phyloP scores from a whole-genome alignment of 768 basidiomycete genomes.

The Mycena vulgaris region DNA sequence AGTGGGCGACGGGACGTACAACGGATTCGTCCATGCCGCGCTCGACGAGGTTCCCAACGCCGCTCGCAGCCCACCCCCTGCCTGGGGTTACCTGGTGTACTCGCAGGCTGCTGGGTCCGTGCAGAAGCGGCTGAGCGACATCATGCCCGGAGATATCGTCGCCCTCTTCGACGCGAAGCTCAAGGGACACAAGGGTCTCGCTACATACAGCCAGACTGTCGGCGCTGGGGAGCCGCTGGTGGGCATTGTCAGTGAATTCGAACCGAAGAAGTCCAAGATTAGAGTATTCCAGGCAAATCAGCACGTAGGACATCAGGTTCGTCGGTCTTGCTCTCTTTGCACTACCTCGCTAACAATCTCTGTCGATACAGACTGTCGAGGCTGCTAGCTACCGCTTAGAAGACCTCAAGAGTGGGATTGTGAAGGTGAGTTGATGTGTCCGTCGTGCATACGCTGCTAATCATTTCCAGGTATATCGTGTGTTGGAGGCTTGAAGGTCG shows the following conservation, averaged over 20 bases:
- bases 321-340: slow-evolving; percentile 44
- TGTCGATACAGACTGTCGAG: slow-evolving; percentile 68
- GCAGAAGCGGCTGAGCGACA: slow-evolving; percentile 82
- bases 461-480: slow-evolving; percentile 25
- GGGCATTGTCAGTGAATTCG: slow-evolving; percentile 87
- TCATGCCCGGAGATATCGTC: slow-evolving; percentile 90
- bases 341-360: slow-evolving; percentile 1
- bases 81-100: slow-evolving; percentile 85
- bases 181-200: slow-evolving; percentile 87
- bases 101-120: slow-evolving; percentile 77
- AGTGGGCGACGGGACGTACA: slow-evolving; percentile 88
- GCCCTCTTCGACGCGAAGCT: slow-evolving; percentile 80
- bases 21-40: slow-evolving; percentile 82
- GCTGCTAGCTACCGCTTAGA: slow-evolving; percentile 90
- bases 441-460: background rate
- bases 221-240: slow-evolving; percentile 71
- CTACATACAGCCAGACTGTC: slow-evolving; percentile 76
- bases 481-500: slow-evolving; percentile 25
- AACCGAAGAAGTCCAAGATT: slow-evolving; percentile 90
- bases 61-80: slow-evolving; percentile 53
- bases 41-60: slow-evolving; percentile 79
- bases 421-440: slow-evolving; percentile 69
- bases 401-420: slow-evolving; percentile 87
- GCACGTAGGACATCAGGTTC: slow-evolving; percentile 86
- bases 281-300: slow-evolving; percentile 90